Conservation (phyloP, 768 basidiomycete genomes). For the Pholiota microspora region DNA sequence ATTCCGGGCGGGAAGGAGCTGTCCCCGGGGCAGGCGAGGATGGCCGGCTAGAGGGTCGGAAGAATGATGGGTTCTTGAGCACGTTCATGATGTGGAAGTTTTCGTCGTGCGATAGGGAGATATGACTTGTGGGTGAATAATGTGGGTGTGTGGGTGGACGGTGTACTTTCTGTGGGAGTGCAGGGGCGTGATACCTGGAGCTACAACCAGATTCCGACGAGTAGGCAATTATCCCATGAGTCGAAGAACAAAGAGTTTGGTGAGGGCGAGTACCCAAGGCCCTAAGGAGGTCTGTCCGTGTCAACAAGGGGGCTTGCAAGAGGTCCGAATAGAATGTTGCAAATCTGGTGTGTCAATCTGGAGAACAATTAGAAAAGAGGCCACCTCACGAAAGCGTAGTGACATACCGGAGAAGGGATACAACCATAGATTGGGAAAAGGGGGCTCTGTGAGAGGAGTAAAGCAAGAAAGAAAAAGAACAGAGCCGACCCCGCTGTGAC, state of each 20-base stretch:
- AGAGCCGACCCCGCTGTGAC: conserved; percentile 15
- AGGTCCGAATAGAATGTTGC: conserved; percentile 62
- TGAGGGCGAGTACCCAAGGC: conserved; percentile 22
- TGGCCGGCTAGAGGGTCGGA: conserved; percentile 62
- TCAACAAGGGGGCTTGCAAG: conserved; percentile 57
- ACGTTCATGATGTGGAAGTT: conserved; percentile 51
- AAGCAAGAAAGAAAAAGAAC: conserved; percentile 22
- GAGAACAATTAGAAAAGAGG: conserved; percentile 8
- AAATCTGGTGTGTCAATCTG: conserved; percentile 48
- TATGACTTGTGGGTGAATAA: conserved; percentile 15
- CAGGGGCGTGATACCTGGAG: conserved; percentile 25
- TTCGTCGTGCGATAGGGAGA: conserved; percentile 7
- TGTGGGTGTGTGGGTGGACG: conserved; percentile 24
- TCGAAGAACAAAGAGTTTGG: conserved; percentile 25
- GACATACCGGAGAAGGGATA: conserved; percentile 36
- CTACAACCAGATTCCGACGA: conserved; percentile 39
- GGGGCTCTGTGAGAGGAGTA: conserved; percentile 15
- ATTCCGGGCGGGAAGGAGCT: conserved; percentile 35
- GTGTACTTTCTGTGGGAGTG: conserved; percentile 12
- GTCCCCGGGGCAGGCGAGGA: conserved; percentile 54
- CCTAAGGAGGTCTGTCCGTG: conserved; percentile 81
- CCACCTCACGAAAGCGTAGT: conserved; percentile 11
- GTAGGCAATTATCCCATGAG: conserved; percentile 53
- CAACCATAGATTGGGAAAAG: conserved; percentile 51
- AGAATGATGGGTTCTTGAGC: conserved; percentile 65